Evolutionary conservation across 2,329 filamentous ascomycete species (phyloP).

Genomic region (Aspergillus versicolor): DNA sequence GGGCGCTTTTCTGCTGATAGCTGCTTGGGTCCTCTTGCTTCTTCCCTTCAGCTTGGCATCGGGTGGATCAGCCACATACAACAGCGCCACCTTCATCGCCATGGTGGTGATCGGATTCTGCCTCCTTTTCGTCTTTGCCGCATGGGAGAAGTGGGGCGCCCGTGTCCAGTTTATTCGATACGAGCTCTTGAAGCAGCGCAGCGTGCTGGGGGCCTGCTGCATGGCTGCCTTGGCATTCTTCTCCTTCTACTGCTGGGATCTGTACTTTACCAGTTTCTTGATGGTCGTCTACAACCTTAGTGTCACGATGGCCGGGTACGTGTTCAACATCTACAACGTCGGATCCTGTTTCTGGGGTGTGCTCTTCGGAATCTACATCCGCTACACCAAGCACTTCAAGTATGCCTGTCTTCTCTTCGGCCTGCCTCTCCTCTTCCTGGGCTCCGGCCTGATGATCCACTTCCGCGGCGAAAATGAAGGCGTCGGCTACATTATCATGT

Average conservation of each 20-base stretch:
- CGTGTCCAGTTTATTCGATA: slow-evolving; percentile 56
- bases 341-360: slow-evolving; percentile 54
- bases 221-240: slow-evolving; percentile 51
- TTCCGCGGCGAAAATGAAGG: slow-evolving; percentile 52
- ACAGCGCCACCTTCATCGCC: slow-evolving; percentile 49
- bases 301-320: slow-evolving; percentile 46
- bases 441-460: slow-evolving; percentile 56
- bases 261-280: slow-evolving; percentile 56
- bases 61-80: slow-evolving; percentile 43
- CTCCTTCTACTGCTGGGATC: slow-evolving; percentile 54
- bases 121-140: slow-evolving; percentile 51
- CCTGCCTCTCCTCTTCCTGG: slow-evolving; percentile 52
- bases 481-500: slow-evolving; percentile 55
- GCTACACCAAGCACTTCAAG: slow-evolving; percentile 54
- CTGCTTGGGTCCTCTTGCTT: slow-evolving; percentile 63
- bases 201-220: slow-evolving; percentile 53
- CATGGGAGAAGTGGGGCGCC: slow-evolving; percentile 57
- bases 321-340: slow-evolving; percentile 54
- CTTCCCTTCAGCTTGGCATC: slow-evolving; percentile 62
- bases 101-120: slow-evolving; percentile 56
- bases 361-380: slow-evolving; percentile 51
- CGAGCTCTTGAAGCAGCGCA: slow-evolving; percentile 49
- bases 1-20: slow-evolving; percentile 61
- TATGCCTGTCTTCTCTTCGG: slow-evolving; percentile 52
- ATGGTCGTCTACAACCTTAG: slow-evolving; percentile 53